These are phyloP conservation scores for Iodosphaeria phyllophila DNA, from an alignment of 2,329 filamentous ascomycete species.

Conservation along the genomic window DNA sequence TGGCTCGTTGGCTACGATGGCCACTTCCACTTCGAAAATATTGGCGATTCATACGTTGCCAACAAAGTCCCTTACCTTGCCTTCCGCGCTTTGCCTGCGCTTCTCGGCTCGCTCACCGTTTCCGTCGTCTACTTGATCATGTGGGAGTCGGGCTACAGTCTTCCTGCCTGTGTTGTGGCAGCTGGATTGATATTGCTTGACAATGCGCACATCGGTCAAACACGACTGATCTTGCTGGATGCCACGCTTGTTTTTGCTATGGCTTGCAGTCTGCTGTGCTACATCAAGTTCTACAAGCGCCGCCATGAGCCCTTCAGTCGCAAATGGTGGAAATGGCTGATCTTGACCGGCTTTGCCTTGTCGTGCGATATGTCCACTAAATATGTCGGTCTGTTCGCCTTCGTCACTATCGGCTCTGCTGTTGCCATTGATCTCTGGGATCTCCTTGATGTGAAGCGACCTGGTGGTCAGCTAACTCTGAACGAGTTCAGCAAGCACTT, in stretches of 20 bases:
- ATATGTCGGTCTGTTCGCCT: slow-evolving; percentile 92
- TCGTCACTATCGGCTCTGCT: slow-evolving; percentile 88
- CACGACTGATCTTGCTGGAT: slow-evolving; percentile 83
- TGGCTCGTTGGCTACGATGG: slow-evolving; percentile 97
- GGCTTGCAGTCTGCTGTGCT: slow-evolving; percentile 83
- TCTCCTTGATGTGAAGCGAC: slow-evolving; percentile 73
- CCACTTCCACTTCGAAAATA: slow-evolving; percentile 96
- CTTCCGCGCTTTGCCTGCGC: slow-evolving; percentile 80
- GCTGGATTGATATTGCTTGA: slow-evolving; percentile 80
- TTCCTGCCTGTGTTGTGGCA: slow-evolving; percentile 79
- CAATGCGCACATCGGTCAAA: slow-evolving; percentile 95
- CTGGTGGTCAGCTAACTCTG: slow-evolving; percentile 62
- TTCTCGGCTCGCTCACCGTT: slow-evolving; percentile 81
- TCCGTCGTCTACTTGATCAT: slow-evolving; percentile 93
- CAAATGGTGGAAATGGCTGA: slow-evolving; percentile 99
- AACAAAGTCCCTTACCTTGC: slow-evolving; percentile 97
- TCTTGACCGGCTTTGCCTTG: slow-evolving; percentile 82
- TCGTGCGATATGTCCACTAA: slow-evolving; percentile 98
- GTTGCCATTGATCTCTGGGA: slow-evolving; percentile 93
- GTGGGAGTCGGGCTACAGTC: slow-evolving; percentile 98
- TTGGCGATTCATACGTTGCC: slow-evolving; percentile 91
- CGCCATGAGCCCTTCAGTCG: slow-evolving; percentile 74
- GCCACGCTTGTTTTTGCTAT: slow-evolving; percentile 89
- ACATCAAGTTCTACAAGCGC: slow-evolving; percentile 95
- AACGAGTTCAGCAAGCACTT: slow-evolving; percentile 79